A percentile compares a stretch with the other conserved stretches of the same genome.
Evolutionary conservation across 2,329 filamentous ascomycete species (phyloP).

Genomic region (Pestalotiopsis sp.): DNA sequence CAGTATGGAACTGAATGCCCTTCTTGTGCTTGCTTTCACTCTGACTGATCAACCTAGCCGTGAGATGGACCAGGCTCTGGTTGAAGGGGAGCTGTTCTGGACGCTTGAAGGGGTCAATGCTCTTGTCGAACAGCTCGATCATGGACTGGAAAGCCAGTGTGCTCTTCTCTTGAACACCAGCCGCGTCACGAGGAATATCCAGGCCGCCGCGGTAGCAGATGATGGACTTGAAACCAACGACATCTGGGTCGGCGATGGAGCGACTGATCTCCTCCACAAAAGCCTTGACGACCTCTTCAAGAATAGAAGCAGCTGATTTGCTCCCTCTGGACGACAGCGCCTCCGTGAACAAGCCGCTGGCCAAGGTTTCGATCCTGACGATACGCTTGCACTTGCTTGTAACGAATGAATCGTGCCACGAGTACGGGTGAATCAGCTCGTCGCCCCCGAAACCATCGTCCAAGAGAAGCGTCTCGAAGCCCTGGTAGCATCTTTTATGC

Average conservation of each 20-base stretch:
- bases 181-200: slow-evolving; percentile 46
- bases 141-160: slow-evolving; percentile 42
- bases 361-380: slow-evolving; percentile 75
- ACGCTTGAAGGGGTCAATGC: slow-evolving; percentile 43
- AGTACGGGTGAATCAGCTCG: slow-evolving; percentile 58
- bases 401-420: slow-evolving; percentile 69
- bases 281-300: slow-evolving; percentile 47
- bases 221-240: slow-evolving; percentile 82
- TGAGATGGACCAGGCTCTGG: slow-evolving; percentile 67
- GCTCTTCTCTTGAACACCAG: slow-evolving; percentile 44
- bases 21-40: slow-evolving; percentile 55
- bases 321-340: slow-evolving; percentile 23
- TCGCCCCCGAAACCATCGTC: slow-evolving; percentile 71
- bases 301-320: slow-evolving; percentile 39
- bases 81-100: slow-evolving; percentile 69
- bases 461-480: slow-evolving; percentile 75
- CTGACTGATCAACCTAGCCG: slow-evolving; percentile 60
- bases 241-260: slow-evolving; percentile 64
- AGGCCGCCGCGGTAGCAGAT: slow-evolving; percentile 81
- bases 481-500: slow-evolving; percentile 66
- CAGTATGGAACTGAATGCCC: slow-evolving; percentile 83
- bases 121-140: slow-evolving; percentile 28
- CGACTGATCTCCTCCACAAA: slow-evolving; percentile 56
- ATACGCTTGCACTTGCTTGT: slow-evolving; percentile 69
- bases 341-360: slow-evolving; percentile 31